Evolutionary conservation across 805 yeast genomes (phyloP).

Genomic region (Candida oleophila): DNA sequence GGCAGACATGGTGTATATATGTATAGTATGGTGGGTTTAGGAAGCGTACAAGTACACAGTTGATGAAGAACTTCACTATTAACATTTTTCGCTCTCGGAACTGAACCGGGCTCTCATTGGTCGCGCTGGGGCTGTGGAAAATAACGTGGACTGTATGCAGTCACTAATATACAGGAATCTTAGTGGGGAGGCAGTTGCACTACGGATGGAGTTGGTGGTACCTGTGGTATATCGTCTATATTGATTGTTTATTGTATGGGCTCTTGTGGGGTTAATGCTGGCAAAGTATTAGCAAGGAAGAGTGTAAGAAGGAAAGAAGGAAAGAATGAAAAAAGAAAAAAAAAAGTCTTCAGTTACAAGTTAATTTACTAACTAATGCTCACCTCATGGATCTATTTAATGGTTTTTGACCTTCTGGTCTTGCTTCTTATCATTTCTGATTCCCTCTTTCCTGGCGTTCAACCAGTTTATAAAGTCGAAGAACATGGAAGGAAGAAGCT

Average conservation of each 20-base stretch:
- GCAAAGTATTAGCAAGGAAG: too few relatives aligned
- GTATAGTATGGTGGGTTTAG: neutral
- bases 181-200: neutral
- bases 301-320: too few relatives aligned
- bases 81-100: neutral
- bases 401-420: too few relatives aligned
- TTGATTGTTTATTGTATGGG: neutral
- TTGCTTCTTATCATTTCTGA: too few relatives aligned
- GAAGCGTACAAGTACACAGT: neutral
- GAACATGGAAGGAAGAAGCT: slow-evolving; percentile 56
- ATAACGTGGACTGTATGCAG: neutral
- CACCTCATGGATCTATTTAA: too few relatives aligned
- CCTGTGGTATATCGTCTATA: neutral
- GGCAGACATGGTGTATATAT: slow-evolving; percentile 35
- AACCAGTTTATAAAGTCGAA: slow-evolving; percentile 83
- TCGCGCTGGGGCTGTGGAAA: slow-evolving; percentile 1
- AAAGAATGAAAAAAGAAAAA: too few relatives aligned
- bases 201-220: neutral
- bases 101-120: slow-evolving; percentile 5
- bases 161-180: neutral
- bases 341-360: too few relatives aligned
- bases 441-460: slow-evolving; percentile 43
- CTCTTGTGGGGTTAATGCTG: slow-evolving; percentile 2
- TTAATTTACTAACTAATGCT: too few relatives aligned
- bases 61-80: neutral